phyloP scores from a whole-genome alignment of 208 protist species.

The Leishmania mexicana region DNA sequence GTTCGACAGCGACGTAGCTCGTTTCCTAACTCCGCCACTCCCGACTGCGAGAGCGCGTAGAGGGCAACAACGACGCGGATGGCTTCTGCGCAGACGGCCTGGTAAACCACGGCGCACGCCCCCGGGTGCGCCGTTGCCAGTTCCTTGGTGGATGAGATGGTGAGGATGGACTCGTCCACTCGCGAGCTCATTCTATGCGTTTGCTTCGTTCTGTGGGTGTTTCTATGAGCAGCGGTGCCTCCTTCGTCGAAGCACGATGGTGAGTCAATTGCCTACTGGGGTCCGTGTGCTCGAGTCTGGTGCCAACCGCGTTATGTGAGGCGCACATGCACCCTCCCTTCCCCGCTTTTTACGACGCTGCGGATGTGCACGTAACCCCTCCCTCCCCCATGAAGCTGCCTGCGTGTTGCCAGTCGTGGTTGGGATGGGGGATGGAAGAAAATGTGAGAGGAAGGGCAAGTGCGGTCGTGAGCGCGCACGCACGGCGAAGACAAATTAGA shows the following conservation, averaged over 20 bases:
- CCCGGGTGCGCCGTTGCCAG: neutral
- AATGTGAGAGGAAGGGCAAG: neutral
- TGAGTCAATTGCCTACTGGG: neutral
- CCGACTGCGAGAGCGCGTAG: slow-evolving; percentile 8
- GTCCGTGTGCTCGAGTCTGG: neutral
- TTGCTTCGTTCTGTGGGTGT: neutral
- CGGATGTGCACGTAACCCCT: neutral
- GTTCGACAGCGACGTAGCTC: slow-evolving; percentile 18
- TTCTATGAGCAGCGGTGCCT: neutral
- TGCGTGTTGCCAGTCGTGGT: neutral
- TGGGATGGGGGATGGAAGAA: neutral
- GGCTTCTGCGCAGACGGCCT: slow-evolving; percentile 25
- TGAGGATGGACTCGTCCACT: neutral
- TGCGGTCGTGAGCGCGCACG: neutral
- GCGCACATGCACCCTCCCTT: neutral
- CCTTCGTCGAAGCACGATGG: neutral
- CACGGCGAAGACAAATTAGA: too few relatives aligned
- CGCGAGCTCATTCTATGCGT: slow-evolving; percentile 5
- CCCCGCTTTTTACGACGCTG: neutral
- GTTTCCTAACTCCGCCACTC: neutral
- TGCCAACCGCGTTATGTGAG: neutral
- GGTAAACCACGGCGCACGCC: slow-evolving; percentile 14
- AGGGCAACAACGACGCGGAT: slow-evolving; percentile 31
- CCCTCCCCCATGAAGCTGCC: neutral
- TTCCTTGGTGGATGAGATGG: neutral